These are phyloP conservation scores for Crithidia sp. DNA, from an alignment of 208 protist species.

Conservation along the genomic window DNA sequence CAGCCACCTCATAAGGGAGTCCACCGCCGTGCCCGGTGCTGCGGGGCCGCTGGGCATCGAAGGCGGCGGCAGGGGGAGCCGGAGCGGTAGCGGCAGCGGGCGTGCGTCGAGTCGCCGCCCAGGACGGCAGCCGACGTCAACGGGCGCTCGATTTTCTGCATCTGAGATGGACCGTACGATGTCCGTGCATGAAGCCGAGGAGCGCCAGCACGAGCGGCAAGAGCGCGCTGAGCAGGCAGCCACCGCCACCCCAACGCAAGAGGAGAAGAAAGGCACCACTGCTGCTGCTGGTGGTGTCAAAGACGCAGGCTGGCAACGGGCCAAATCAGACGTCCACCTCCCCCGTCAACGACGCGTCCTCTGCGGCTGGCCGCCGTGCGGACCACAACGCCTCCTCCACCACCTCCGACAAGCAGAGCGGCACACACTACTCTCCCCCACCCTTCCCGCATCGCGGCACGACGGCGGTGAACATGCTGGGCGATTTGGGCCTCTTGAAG, in stretches of 20 bases:
- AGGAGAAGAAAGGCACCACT: not conserved
- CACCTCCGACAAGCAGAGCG: not conserved
- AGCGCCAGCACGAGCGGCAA: conserved; percentile 12
- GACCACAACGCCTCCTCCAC: not conserved
- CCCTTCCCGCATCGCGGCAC: not conserved
- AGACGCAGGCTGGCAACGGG: not conserved
- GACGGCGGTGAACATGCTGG: not conserved
- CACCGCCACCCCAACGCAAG: not conserved
- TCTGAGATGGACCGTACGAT: conserved; percentile 27
- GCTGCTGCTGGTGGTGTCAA: not conserved
- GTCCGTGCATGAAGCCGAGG: conserved; percentile 9
- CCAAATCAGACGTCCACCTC: not conserved
- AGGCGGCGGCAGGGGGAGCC: too few relatives aligned
- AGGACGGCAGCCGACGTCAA: not conserved
- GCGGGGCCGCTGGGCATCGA: too few relatives aligned
- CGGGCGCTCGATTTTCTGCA: not conserved
- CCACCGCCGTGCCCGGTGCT: too few relatives aligned
- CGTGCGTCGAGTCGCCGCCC: too few relatives aligned
- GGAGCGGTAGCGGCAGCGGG: too few relatives aligned
- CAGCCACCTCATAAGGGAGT: too few relatives aligned
- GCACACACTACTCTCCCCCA: not conserved
- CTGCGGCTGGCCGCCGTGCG: too few relatives aligned
- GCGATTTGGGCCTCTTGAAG: not conserved
- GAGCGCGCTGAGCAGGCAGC: not conserved
- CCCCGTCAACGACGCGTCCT: not conserved